Evolutionary conservation across 768 basidiomycete genomes (phyloP), one percentile per base, ranked within the genome.

Genomic region (Dictyophora rubrovolvata): DNA sequence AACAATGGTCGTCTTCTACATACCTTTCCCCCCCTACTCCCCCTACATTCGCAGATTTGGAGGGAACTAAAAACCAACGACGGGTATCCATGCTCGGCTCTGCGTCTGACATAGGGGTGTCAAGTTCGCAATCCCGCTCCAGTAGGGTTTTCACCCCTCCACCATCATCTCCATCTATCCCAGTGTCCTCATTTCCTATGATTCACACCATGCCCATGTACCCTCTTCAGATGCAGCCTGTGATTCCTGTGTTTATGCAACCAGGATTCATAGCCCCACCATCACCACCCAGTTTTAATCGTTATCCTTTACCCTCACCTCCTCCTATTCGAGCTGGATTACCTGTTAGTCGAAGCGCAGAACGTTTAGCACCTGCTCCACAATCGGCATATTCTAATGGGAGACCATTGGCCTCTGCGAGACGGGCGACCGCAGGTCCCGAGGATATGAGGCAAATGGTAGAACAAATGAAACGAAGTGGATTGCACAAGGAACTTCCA

Each of bases 261-360:
- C 21, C 55, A 12, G 42, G 36, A 37, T 36, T 4, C 8, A 21
- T 46, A 18, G 34, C 36, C 9, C 16, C 55, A 56, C 14, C 36
- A 18, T 46, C 55, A 23, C 20, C 36, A 7, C 28, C 28, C 28
- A 28, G 28, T 7, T 28, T 28, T 21, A 34, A 20, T 18, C 9
- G 12, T 48, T 28, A 21, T 21, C 42, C 18, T 54, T 16, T 36
- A 54, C 18, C 42, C 37, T 46, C 22, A 16, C 55, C 20, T 14
- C 34, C 34, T 36, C 55, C 55, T 16, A 46, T 56, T 21, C 34
- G 55, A 3, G 33, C 55, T 12, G 55, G 5, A 17, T 10, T 56
- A 11, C 55, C 55, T n/a, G 55, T 48, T 18, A 56, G 36, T 35
- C 55, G 55, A 11, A 56, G 55, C n/a, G 36, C 42, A 48, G 55